Base-by-base conservation (phyloP, 2,329 filamentous ascomycete genomes). In the Penicillium sp. region DNA sequence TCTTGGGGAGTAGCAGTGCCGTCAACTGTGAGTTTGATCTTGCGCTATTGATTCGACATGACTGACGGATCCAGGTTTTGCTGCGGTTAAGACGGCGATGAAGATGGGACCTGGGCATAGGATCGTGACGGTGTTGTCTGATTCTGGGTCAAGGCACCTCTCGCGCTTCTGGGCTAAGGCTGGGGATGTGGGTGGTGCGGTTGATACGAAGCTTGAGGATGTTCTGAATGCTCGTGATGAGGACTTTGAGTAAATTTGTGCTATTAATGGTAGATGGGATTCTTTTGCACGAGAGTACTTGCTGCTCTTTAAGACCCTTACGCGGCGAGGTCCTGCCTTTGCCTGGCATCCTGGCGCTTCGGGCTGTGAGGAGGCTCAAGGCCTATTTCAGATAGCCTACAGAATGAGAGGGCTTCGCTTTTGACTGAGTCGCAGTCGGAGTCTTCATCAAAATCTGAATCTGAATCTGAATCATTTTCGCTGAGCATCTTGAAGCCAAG, bases 1-100 rank as follows among this genome's bases (percentile, higher is more conserved):
- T 99, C 66, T 81, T 92, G 38, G 95, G 94, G 8, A 96, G 92
- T 70, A 96, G 90, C 70, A 96, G 89, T 71, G 88, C 92, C n/a
- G 93, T 99, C 47, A 99, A 99, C 71, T 96, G 92, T 80, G 66
- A 72, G 81, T 75, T 42, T 42, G 2, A 6, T 52, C 13, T 16
- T 21, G 3, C 4, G 28, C 8, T 23, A 8, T 55, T 28, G 23
- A 47, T 72, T 42, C 38, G 23, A 29, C 26, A 29, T 49, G 52
- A 45, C 46, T 60, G 43, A 63, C 53, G 49, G 31, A 47, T 42
- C 49, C 51, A 79, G 77, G 77, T 52, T 74, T 78, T 56, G 77
- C 77, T 28, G 76, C 77, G 16, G 70, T 78, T 10, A 75, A 73
- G 59, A 75, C 73, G 9, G 77, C 77, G 5, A 62, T 74, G 54